phyloP scores from a whole-genome alignment of 2,329 filamentous ascomycete species.

The Cladophialophora carrionii region DNA sequence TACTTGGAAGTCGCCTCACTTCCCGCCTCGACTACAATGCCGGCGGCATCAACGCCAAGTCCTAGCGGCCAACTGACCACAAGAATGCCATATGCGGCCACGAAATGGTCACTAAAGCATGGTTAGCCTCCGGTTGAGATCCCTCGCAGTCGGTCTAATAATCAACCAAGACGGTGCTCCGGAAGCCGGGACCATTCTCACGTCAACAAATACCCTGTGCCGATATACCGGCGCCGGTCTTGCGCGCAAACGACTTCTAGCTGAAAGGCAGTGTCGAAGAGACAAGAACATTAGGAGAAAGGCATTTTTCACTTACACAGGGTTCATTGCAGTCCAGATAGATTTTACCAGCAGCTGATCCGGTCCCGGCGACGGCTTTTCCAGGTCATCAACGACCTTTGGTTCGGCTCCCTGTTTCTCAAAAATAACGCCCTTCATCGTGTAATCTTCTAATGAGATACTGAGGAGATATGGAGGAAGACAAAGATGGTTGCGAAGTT shows the following conservation, averaged over 20 bases:
- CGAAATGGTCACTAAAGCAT: slow-evolving; percentile 39
- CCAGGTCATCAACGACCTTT: slow-evolving; percentile 35
- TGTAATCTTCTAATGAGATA: background rate
- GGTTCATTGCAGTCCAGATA: slow-evolving; percentile 42
- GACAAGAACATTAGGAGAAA: background rate
- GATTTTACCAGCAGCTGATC: slow-evolving; percentile 43
- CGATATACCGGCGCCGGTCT: background rate
- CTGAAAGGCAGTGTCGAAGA: background rate
- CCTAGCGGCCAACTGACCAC: slow-evolving; percentile 42
- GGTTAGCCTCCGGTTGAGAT: background rate
- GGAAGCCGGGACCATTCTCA: background rate
- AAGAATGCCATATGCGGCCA: slow-evolving; percentile 39
- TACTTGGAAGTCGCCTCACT: slow-evolving; percentile 38
- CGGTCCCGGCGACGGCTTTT: slow-evolving; percentile 38
- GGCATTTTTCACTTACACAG: slow-evolving; percentile 38
- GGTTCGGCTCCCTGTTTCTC: slow-evolving; percentile 29
- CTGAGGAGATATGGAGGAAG: background rate
- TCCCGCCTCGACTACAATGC: slow-evolving; percentile 42
- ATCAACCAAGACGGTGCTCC: background rate
- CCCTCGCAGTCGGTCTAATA: background rate
- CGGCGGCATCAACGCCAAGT: slow-evolving; percentile 41
- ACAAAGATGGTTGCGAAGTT: background rate
- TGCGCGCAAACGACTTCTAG: background rate
- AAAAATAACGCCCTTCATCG: slow-evolving; percentile 35
- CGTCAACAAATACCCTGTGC: background rate